Evolutionary conservation across 202 grass and related monocot species (phyloP), one percentile per base, ranked within the genome.

Genomic region (Zizania palustris): DNA sequence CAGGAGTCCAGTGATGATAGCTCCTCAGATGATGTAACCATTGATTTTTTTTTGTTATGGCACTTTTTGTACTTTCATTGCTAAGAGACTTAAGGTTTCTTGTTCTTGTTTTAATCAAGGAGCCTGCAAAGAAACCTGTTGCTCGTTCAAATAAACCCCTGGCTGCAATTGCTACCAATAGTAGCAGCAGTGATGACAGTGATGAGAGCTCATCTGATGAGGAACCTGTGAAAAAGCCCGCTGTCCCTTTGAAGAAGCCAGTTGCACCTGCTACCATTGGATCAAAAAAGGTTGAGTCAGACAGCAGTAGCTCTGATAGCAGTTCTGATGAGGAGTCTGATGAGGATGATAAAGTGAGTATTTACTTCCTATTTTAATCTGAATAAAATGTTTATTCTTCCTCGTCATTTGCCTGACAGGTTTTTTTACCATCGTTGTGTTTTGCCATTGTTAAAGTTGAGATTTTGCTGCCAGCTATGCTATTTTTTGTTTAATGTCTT

Each of bases 1-100:
- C 58, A 88, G 59, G 85, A 79, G 37, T 62, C 67, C 20, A 91
- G 69, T 36, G 81, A 81, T 48, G 85, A 88, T 3, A 85, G 79
- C 45, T 88, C 89, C 59, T 85, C 82, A 38, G 86, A 92, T 70
- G 86, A 92, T 68, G 86, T 89, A 75, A 87, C 67, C 33, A 39
- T 37, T 64, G n/a, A 1, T 34, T 43, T 67, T 50, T 67, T 22
- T 61, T 33, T 65, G 44, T 84, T 4, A 13, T 5, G 9, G 15
- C 0, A 0, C 0, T n/a, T 38, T 60, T 13, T 20, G 35, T 45
- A 14, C 36, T 13, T 45, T 51, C n/a, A 9, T 20, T 37, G 6
- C 44, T n/a, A 19, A 39, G 20, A 62, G 59, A 3, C 15, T 28
- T 39, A 11, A 28, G 64, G 5, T 14, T 19, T 45, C 19, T 6